Percentiles rank a stretch among this genome's conserved stretches.
These are phyloP conservation scores for Lasiosphaeris hirsuta DNA, from an alignment of 495 filamentous ascomycete genomes.

Conservation along the genomic window DNA sequence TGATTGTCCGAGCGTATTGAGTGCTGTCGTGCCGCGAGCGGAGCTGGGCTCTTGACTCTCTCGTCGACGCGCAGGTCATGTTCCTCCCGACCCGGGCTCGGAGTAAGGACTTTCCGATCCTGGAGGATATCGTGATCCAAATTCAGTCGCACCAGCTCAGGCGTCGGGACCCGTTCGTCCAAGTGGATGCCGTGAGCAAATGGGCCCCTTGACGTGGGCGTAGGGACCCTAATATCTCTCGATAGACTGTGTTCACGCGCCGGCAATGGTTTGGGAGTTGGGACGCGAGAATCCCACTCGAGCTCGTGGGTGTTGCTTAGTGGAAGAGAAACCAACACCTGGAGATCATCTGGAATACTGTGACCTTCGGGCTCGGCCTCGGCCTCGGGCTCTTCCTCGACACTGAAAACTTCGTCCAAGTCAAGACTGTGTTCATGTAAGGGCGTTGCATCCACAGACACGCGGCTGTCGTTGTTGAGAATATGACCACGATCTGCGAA, in stretches of 20 bases:
- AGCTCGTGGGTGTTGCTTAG: slow-evolving; percentile 4
- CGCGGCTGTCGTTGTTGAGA: slow-evolving; percentile 2
- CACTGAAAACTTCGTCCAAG: slow-evolving; percentile 7
- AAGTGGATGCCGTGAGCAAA: slow-evolving; percentile 14
- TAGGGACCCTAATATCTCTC: slow-evolving; percentile 9
- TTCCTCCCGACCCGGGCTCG: slow-evolving; percentile 11
- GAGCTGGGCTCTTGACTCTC: slow-evolving; percentile 10
- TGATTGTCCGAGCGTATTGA: slow-evolving; percentile 8
- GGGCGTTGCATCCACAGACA: background rate
- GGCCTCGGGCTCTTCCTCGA: background rate
- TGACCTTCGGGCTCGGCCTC: background rate
- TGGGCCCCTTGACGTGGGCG: background rate
- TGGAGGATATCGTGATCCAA: slow-evolving; percentile 15
- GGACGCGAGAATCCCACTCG: slow-evolving; percentile 11
- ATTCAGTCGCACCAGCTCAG: slow-evolving; percentile 11
- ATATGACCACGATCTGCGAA: slow-evolving; percentile 8
- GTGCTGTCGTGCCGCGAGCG: slow-evolving; percentile 11
- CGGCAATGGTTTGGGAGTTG: slow-evolving; percentile 4
- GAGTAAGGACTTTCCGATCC: background rate
- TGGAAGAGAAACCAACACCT: background rate
- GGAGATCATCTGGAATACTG: background rate
- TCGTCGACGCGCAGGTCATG: slow-evolving; percentile 17
- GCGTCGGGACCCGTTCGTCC: slow-evolving; percentile 17
- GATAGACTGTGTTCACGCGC: slow-evolving; percentile 16
- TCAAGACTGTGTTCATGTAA: background rate